Base-by-base conservation (phyloP, 805 yeast genomes). In the Yamadazyma paraphyllophila region DNA sequence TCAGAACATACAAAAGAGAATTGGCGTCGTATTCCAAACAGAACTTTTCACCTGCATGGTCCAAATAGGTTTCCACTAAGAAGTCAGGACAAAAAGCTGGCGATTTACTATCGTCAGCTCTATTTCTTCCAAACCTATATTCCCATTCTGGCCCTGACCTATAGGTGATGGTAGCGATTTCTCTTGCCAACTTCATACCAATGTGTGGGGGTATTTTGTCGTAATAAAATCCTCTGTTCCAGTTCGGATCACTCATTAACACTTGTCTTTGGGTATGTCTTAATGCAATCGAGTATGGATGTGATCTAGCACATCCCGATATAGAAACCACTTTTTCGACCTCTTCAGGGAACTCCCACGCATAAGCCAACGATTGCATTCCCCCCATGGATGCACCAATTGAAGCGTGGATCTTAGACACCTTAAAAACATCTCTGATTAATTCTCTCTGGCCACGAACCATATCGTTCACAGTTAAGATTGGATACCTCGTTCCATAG, bases 101-200 rank as follows among this genome's bases (percentile, higher is more conserved):
- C 11, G 85, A 78, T 49, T 73, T 74, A 1, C 81, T 69, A 14
- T 89, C 92, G 59, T 88, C 90, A 0, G 95, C 85, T 49, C 97
- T 73, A 55, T 85, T 88, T 45, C 95, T 80, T 3, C 96, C 96
- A 62, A 91, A 91, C 48, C 97, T 71, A 50, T 82, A 80, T 63
- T 91, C 97, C 97, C 97, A 91, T 65, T 91, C 97, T 1, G 97
- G 97, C 2, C 97, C 97, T 1, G 96, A 88, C 54, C 97, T 74
- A 63, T 91, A 91, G 0, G 97, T 89, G 45, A 91, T 88, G 0
- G 97, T 91, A 27, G 97, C 97, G 40, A 91, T 88, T 63, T 89
- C 96, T 51, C 97, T 76, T 1, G 97, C 92, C 31, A 91, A 74
- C 61, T 91, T 91, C 97, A 91, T 90, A 12, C 97, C 97, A 17